phyloP scores from a whole-genome alignment of 2,329 filamentous ascomycete genomes.

The Septoria linicola region DNA sequence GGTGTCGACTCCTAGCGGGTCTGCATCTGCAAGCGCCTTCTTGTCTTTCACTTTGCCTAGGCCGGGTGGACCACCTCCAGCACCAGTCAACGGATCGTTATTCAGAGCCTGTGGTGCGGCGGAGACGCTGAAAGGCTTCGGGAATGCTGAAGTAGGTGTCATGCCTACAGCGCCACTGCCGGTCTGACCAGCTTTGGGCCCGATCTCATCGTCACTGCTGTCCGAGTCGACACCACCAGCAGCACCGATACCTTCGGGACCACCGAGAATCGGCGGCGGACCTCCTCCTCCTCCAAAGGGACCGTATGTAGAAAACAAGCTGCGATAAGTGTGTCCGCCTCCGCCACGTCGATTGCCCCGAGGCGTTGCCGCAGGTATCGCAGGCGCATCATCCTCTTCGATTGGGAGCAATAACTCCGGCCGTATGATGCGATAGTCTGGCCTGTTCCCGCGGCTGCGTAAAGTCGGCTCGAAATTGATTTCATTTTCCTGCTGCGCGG shows the following conservation, averaged over 20 bases:
- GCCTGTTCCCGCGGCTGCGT: slow-evolving; percentile 65
- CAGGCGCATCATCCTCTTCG: slow-evolving; percentile 71
- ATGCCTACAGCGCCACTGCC: slow-evolving; percentile 63
- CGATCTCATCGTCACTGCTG: slow-evolving; percentile 84
- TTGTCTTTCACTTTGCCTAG: slow-evolving; percentile 92
- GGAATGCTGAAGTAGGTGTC: slow-evolving; percentile 56
- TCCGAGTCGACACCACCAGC: slow-evolving; percentile 85
- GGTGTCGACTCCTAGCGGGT: slow-evolving; percentile 88
- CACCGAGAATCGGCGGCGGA: slow-evolving; percentile 67
- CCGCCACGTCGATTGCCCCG: slow-evolving; percentile 63
- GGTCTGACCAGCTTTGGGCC: slow-evolving; percentile 58
- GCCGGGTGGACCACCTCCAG: slow-evolving; percentile 65
- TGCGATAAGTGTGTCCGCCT: slow-evolving; percentile 66
- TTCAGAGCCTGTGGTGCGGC: slow-evolving; percentile 54
- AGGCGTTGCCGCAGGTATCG: slow-evolving; percentile 58
- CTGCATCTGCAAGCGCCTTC: slow-evolving; percentile 87
- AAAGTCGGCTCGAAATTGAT: slow-evolving; percentile 48
- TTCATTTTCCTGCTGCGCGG: slow-evolving; percentile 26
- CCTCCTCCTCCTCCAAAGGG: slow-evolving; percentile 88
- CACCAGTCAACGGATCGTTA: slow-evolving; percentile 55
- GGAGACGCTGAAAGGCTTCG: slow-evolving; percentile 46
- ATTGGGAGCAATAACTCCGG: slow-evolving; percentile 67
- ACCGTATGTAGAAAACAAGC: slow-evolving; percentile 83
- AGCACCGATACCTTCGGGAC: slow-evolving; percentile 71
- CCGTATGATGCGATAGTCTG: slow-evolving; percentile 84